Evolutionary conservation across 805 yeast species (phyloP).

Genomic region (Spathaspora passalidarum): DNA sequence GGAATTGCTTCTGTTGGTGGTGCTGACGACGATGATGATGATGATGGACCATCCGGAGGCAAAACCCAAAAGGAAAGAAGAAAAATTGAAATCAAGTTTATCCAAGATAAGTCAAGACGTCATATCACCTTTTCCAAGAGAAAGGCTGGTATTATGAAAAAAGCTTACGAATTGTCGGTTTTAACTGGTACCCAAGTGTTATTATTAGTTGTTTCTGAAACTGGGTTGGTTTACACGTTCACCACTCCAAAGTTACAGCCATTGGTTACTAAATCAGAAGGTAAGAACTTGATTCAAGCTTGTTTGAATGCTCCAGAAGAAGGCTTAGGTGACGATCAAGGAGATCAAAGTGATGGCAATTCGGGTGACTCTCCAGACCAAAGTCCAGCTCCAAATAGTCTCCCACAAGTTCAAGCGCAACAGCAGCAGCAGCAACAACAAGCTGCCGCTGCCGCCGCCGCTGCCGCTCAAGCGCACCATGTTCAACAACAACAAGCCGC

Average conservation of each 20-base stretch:
- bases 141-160: constrained; percentile 98
- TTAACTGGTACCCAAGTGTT: constrained; percentile 97
- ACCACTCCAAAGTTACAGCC: constrained; percentile 99
- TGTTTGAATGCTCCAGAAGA: constrained; percentile 97
- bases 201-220: constrained; percentile 90
- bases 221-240: constrained; percentile 97
- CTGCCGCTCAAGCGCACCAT: constrained; percentile 13
- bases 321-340: constrained; percentile 63
- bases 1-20: constrained; percentile 15
- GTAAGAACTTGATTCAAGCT: constrained; percentile 93
- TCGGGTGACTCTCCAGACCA: constrained; percentile 40
- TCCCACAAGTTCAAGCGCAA: constrained; percentile 23
- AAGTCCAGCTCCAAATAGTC: constrained; percentile 32
- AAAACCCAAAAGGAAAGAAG: constrained; percentile 59
- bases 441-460: constrained; percentile 19
- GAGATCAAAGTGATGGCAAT: constrained; percentile 49
- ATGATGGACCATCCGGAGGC: constrained; percentile 46
- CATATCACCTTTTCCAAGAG: constrained; percentile 97
- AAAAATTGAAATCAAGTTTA: constrained; percentile 94
- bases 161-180: constrained; percentile 96
- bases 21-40: constrained; percentile 50
- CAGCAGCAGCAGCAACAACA: constrained; percentile 20
- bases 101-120: constrained; percentile 95
- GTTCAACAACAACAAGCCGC: constrained; percentile 27
- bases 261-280: constrained; percentile 94